phyloP scores from a whole-genome alignment of 129 eudicot species.

The Pulicaria dysenterica region DNA sequence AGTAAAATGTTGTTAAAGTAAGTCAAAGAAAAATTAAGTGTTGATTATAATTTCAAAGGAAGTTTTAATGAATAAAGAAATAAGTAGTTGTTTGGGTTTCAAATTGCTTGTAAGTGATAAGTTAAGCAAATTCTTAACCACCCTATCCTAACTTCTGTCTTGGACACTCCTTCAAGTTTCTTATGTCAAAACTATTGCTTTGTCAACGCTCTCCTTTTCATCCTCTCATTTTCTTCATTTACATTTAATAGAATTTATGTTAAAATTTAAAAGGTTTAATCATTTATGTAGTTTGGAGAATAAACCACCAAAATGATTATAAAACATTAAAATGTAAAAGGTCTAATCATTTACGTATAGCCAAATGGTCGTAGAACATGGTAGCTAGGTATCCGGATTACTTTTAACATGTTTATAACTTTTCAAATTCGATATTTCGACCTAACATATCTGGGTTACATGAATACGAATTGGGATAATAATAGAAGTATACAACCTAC shows the following conservation, averaged over 20 bases:
- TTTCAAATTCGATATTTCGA: too few relatives aligned
- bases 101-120: conserved; percentile 37
- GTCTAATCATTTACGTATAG: too few relatives aligned
- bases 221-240: conserved; percentile 1
- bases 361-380: too few relatives aligned
- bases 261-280: background rate
- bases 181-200: conserved; percentile 33
- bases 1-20: conserved; percentile 1
- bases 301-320: too few relatives aligned
- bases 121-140: conserved; percentile 39
- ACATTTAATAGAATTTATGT: background rate
- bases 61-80: conserved; percentile 29
- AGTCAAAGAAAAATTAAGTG: conserved; percentile 20
- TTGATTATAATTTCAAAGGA: conserved; percentile 10
- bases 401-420: too few relatives aligned
- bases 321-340: too few relatives aligned
- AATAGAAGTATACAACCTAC: too few relatives aligned
- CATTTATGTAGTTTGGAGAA: background rate
- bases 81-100: conserved; percentile 35
- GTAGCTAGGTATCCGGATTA: too few relatives aligned
- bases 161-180: conserved; percentile 43
- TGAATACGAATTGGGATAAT: too few relatives aligned
- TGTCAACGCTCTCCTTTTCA: conserved; percentile 35
- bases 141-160: conserved; percentile 34
- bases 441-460: too few relatives aligned